phyloP scores from a whole-genome alignment of 768 basidiomycete genomes.

The Tricholoma matsutake region DNA sequence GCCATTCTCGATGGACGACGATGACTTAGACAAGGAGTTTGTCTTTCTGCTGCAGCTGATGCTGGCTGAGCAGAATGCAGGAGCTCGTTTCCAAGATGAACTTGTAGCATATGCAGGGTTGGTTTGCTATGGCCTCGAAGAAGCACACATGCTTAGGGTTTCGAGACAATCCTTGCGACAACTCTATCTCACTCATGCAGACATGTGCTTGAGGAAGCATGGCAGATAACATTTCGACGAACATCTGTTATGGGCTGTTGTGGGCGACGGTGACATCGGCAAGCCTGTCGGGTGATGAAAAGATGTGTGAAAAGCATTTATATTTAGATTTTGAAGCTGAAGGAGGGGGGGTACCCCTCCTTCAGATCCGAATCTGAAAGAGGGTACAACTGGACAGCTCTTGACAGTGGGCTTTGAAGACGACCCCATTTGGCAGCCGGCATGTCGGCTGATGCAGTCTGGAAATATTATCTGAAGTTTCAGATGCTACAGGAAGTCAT shows the following conservation, averaged over 20 bases:
- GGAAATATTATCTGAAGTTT: background rate
- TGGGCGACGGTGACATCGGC: background rate
- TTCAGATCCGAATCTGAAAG: background rate
- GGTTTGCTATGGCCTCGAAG: too few species aligned
- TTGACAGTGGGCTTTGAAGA: too few species aligned
- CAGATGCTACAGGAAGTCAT: too few species aligned
- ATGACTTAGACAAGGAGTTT: background rate
- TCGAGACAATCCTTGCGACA: background rate
- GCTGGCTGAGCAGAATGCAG: too few species aligned
- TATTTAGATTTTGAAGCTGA: background rate
- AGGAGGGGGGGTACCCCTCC: background rate
- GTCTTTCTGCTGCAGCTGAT: background rate
- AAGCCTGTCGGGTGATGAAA: background rate
- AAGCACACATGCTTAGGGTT: background rate
- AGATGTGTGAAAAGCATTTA: too few species aligned
- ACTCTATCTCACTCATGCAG: background rate
- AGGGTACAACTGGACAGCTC: background rate
- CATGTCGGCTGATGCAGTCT: background rate
- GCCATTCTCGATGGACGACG: background rate
- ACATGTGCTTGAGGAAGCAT: too few species aligned
- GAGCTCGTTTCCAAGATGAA: too few species aligned
- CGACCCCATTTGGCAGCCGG: too few species aligned
- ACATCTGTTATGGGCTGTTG: background rate
- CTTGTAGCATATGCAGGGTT: too few species aligned
- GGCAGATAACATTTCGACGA: background rate